Evolutionary conservation across 768 basidiomycete genomes (phyloP), one percentile per base, ranked within the genome.

Genomic region (Daedaleopsis sinensis): DNA sequence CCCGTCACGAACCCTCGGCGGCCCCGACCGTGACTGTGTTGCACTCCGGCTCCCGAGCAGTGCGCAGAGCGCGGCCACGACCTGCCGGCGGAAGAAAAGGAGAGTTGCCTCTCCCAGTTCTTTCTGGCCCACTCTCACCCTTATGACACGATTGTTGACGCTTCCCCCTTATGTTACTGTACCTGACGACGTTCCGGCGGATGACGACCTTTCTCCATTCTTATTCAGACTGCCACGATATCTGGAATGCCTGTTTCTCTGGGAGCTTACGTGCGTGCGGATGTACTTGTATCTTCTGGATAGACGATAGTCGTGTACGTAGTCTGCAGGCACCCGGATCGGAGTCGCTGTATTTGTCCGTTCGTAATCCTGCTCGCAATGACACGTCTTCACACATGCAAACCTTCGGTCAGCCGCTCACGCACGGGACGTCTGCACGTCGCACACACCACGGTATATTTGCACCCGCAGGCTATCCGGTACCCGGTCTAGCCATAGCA

Each of bases 1-100:
- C 53, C 47, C 36, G 51, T 55, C 62, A 53, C 39, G 52, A 59
- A 23, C 32, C 43, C 37, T 32, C 55, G 27, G 27, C 27, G 27
- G 51, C 49, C 32, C 21, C 36, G 19, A 24, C 32, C 35, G 54
- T n/a, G 19, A 24, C 32, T 42, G 54, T n/a, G 50, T 46, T 13
- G 19, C 42, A 21, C 24, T 36, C 38, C 11, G 15, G 19, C 46
- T 47, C 27, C 19, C 39, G 27, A 44, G 50, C 35, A 39, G 47
- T 3, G 27, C 27, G 27, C 27, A 39, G 47, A 32, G 27, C 27
- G 27, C 27, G 21, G 39, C 43, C 49, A 27, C 54, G 16, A 36
- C 52, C 53, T 39, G 52, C 35, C 11, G 19, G 62, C 52, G 58
- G 62, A 59, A 54, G 58, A 59, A 56, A 64, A 59, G 58, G 54